A percentile compares a stretch with the other conserved stretches of the same genome.
Conservation (phyloP, 352 stramenopile genomes). For the Phytopythium sindhum region DNA sequence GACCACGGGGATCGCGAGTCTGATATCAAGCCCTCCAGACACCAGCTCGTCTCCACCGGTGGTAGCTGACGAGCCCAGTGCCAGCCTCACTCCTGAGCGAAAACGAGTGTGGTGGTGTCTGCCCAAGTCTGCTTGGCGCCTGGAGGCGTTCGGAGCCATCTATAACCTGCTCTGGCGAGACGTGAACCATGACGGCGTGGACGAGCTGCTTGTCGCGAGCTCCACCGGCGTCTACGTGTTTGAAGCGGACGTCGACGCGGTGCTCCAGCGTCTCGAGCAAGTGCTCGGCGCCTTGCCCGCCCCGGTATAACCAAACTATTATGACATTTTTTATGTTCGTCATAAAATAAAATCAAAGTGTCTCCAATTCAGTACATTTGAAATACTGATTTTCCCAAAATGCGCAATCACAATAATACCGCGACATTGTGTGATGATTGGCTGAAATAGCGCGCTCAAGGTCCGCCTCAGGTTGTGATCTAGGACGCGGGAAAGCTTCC, state of each 20-base stretch:
- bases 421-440: too few species aligned
- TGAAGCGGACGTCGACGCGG: slow-evolving; percentile 41
- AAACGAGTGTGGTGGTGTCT: slow-evolving; percentile 35
- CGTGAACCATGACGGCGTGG: slow-evolving; percentile 59
- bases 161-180: slow-evolving; percentile 73
- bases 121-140: slow-evolving; percentile 25
- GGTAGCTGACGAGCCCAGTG: not conserved
- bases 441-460: too few species aligned
- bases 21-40: not conserved
- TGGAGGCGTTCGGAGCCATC: slow-evolving; percentile 62
- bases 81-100: not conserved
- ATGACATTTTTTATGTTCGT: not conserved
- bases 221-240: slow-evolving; percentile 69
- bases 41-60: not conserved
- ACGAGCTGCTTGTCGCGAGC: slow-evolving; percentile 59
- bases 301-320: not conserved
- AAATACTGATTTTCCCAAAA: too few species aligned
- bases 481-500: too few species aligned
- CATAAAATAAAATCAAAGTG: not conserved
- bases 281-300: slow-evolving; percentile 10
- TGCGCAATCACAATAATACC: too few species aligned
- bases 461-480: too few species aligned
- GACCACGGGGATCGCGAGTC: not conserved
- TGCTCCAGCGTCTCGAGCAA: slow-evolving; percentile 28
- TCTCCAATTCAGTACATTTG: not conserved